Evolutionary conservation across 176 grass and related monocot species (phyloP).

Genomic region (Metroxylon sagu): DNA sequence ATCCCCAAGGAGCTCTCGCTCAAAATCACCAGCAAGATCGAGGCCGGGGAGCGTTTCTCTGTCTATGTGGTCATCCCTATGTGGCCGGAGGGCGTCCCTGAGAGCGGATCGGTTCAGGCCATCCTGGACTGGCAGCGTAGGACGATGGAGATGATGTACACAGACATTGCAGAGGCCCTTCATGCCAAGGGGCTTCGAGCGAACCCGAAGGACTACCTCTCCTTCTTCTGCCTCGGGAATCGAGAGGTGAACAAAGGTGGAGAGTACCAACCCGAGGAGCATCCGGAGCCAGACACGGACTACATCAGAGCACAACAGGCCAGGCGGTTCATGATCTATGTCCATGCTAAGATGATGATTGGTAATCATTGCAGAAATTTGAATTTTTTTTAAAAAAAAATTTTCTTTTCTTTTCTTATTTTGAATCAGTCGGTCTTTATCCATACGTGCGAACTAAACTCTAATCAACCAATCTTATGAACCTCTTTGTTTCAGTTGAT

Average conservation of each 20-base stretch:
- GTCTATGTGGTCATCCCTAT: slow-evolving; percentile 62
- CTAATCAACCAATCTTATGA: not conserved
- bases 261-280: slow-evolving; percentile 34
- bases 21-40: slow-evolving; percentile 56
- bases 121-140: slow-evolving; percentile 63
- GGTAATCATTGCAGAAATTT: slow-evolving; percentile 22
- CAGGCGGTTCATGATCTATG: slow-evolving; percentile 71
- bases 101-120: slow-evolving; percentile 54
- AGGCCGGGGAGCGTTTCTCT: slow-evolving; percentile 35
- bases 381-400: too few relatives aligned
- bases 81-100: slow-evolving; percentile 64
- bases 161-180: slow-evolving; percentile 31
- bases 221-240: slow-evolving; percentile 65
- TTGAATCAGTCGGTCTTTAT: too few relatives aligned
- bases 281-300: slow-evolving; percentile 24
- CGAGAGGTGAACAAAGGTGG: slow-evolving; percentile 17
- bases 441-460: too few relatives aligned
- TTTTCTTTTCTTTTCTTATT: too few relatives aligned
- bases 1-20: slow-evolving; percentile 56
- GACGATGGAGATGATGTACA: slow-evolving; percentile 83
- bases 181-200: slow-evolving; percentile 21
- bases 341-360: slow-evolving; percentile 69
- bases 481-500: slow-evolving; percentile 25
- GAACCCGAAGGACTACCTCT: slow-evolving; percentile 49
- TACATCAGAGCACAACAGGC: slow-evolving; percentile 38